Evolutionary conservation across 164 flowering plant genomes (phyloP).

Genomic region (Vitis rotundifolia): DNA sequence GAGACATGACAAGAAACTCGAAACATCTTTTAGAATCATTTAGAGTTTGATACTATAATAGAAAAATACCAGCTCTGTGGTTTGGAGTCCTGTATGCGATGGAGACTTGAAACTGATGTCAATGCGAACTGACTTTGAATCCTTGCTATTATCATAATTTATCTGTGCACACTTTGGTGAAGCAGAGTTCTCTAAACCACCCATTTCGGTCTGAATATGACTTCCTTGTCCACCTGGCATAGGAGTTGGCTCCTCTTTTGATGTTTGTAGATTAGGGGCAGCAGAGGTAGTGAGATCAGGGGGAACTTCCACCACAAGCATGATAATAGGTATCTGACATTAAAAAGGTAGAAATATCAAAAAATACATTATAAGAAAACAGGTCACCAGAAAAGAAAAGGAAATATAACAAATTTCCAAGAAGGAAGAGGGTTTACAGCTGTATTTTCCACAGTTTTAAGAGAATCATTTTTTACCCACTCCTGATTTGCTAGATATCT

Average conservation of each 20-base stretch:
- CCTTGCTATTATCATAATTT: conserved; percentile 26
- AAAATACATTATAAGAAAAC: conserved; percentile 1
- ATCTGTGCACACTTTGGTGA: conserved; percentile 32
- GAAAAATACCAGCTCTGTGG: conserved; percentile 79
- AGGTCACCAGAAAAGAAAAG: background rate
- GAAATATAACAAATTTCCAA: background rate
- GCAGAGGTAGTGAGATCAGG: conserved; percentile 48
- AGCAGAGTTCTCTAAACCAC: conserved; percentile 35
- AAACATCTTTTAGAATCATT: no score
- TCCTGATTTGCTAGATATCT: conserved; percentile 98
- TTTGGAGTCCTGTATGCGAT: conserved; percentile 93
- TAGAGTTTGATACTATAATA: background rate
- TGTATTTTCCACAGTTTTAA: conserved; percentile 96
- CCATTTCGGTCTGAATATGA: conserved; percentile 22
- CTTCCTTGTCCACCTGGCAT: conserved; percentile 34
- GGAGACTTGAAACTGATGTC: conserved; percentile 97
- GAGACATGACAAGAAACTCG: background rate
- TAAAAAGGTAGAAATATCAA: conserved; percentile 6
- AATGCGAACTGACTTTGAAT: conserved; percentile 69
- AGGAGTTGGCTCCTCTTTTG: conserved; percentile 37
- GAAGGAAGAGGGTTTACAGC: conserved; percentile 59
- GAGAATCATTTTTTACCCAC: conserved; percentile 95
- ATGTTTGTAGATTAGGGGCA: conserved; percentile 41
- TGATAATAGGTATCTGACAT: conserved; percentile 87
- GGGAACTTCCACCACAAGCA: conserved; percentile 96